Base-by-base conservation (phyloP, 495 filamentous ascomycete genomes). In the Lasiosphaeriaceae sp. region DNA sequence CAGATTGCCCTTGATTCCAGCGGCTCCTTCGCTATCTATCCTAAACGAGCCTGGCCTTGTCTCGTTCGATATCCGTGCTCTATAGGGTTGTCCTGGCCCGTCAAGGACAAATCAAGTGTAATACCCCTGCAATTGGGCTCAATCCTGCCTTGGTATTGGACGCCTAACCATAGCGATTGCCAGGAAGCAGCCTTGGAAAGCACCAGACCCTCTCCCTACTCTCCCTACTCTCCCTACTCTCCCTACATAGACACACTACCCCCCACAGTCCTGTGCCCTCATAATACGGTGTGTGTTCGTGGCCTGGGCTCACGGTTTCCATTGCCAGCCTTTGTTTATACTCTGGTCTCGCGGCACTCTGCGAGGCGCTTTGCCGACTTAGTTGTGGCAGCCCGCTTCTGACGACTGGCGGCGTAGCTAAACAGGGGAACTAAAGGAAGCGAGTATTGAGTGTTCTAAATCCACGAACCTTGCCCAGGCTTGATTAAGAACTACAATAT, bases 151-250 rank as follows among this genome's bases (percentile, higher is more conserved):
- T 58, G 49, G 55, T 47, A 63, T 60, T 60, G 51, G 57, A 60
- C 56, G 59, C 60, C 57, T 56, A 62, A 53, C 44, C 48, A 55
- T 24, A 39, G 39, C 57, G 54, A 57, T 58, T 54, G 12, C 35
- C 1, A 12, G n/a, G n/a, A 14, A 17, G 5, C 14, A 43, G 39
- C 39, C n/a, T 17, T 43, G 14, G 2, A 17, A 12, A 12, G 14
- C 14, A 14, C 39, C 39, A 43, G 5, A 43, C 12, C 39, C n/a
- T n/a, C 12, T 43, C 12, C 39, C 16, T 14, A 14, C 14, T 17
- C 8, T 14, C 39, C 34, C 34, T 37, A 9, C 14, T 8, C 34
- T 9, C 34, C 34, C n/a, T n/a, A n/a, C 34, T 14, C 14, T 37
- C 34, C 14, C 2, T 37, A 37, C 39, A 17, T 14, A 11, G 16